A percentile compares a stretch with the other conserved stretches of the same genome.
phyloP scores from a whole-genome alignment of 176 grass and related monocot species.

The Musa beccarii region DNA sequence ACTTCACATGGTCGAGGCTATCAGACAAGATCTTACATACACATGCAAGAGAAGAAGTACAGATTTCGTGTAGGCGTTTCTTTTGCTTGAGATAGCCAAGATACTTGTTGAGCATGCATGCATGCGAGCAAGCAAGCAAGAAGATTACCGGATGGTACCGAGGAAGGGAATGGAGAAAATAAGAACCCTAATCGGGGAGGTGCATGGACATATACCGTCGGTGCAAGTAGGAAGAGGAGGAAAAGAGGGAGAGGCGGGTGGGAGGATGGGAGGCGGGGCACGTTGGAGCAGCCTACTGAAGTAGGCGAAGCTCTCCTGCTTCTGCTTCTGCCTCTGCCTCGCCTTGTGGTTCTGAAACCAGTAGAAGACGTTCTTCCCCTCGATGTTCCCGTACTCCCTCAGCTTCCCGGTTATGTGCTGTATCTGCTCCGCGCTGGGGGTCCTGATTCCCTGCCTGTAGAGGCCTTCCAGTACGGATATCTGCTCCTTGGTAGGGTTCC shows the following conservation, averaged over 20 bases:
- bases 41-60: too few relatives aligned
- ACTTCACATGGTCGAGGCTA: too few relatives aligned
- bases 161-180: not conserved
- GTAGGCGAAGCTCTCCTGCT: conserved; percentile 72
- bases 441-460: conserved; percentile 57
- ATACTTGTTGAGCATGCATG: too few relatives aligned
- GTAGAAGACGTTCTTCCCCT: conserved; percentile 55
- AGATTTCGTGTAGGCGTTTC: too few relatives aligned
- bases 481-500: conserved; percentile 84
- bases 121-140: not conserved
- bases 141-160: not conserved
- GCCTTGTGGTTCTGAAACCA: conserved; percentile 62
- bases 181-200: not conserved
- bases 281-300: conserved; percentile 44
- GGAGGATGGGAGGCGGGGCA: not conserved
- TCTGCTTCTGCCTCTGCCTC: conserved; percentile 55
- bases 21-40: too few relatives aligned
- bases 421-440: conserved; percentile 67
- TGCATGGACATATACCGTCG: not conserved
- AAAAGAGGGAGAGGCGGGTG: conserved; percentile 13
- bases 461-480: conserved; percentile 58
- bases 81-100: too few relatives aligned
- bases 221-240: conserved; percentile 11
- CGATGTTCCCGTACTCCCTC: conserved; percentile 48
- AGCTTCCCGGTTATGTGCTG: conserved; percentile 60